Conservation (phyloP, 2,329 filamentous ascomycete genomes). For the Apiospora phragmitis region DNA sequence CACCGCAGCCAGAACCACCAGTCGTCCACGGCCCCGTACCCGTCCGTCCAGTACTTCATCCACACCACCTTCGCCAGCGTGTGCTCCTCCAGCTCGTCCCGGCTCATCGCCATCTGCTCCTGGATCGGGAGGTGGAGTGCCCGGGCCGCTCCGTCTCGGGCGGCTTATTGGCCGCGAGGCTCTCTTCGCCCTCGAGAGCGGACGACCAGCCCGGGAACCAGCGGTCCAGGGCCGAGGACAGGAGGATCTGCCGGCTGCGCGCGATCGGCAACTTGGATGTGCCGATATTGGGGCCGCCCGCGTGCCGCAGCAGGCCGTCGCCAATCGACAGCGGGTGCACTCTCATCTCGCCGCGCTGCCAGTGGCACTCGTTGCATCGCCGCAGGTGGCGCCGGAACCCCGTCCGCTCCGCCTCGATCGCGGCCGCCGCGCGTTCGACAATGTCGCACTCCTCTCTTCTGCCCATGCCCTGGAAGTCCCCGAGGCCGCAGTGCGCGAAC, state of each 20-base stretch:
- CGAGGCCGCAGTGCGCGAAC: slow-evolving; percentile 6
- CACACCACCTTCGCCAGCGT: neutral
- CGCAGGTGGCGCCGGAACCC: slow-evolving; percentile 16
- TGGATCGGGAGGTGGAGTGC: neutral
- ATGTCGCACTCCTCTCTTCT: neutral
- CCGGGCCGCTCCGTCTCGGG: neutral
- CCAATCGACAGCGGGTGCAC: neutral
- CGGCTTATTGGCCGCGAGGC: neutral
- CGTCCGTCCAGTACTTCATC: neutral
- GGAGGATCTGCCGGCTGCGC: slow-evolving; percentile 8
- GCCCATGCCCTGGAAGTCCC: slow-evolving; percentile 6
- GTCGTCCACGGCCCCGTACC: neutral
- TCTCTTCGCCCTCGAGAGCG: neutral
- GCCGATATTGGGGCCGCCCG: slow-evolving; percentile 5
- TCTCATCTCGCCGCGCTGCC: slow-evolving; percentile 6
- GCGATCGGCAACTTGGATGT: slow-evolving; percentile 7
- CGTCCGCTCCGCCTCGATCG: slow-evolving; percentile 6
- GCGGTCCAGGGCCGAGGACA: slow-evolving; percentile 10
- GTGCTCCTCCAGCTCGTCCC: too few species aligned
- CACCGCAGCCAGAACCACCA: neutral
- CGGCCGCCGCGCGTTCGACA: neutral
- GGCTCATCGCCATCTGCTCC: neutral
- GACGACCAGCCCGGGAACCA: slow-evolving; percentile 11
- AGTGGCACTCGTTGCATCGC: slow-evolving; percentile 17
- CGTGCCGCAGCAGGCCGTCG: neutral